Evolutionary conservation across 805 yeast species (phyloP).

Genomic region (Babjeviella inositovora): DNA sequence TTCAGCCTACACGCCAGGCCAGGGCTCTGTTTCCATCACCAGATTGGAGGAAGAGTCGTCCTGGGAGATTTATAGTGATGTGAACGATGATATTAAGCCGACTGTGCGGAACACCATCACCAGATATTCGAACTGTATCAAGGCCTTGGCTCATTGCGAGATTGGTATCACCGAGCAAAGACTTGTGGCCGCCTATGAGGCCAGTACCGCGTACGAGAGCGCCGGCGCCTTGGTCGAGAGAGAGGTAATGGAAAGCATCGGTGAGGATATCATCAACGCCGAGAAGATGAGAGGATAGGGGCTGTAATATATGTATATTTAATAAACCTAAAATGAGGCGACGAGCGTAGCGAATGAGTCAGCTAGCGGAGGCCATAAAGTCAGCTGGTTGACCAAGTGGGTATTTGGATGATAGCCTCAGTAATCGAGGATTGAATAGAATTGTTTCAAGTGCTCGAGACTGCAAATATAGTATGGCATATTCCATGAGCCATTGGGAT

Average conservation of each 20-base stretch:
- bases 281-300: slow-evolving; percentile 61
- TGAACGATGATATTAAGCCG: slow-evolving; percentile 57
- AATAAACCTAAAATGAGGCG: too few relatives aligned
- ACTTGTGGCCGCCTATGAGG: slow-evolving; percentile 72
- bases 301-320: neutral
- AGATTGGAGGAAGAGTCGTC: slow-evolving; percentile 76
- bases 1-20: slow-evolving; percentile 32
- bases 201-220: slow-evolving; percentile 61
- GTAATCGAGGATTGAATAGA: too few relatives aligned
- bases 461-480: too few relatives aligned
- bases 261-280: slow-evolving; percentile 51
- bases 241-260: slow-evolving; percentile 58
- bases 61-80: slow-evolving; percentile 89
- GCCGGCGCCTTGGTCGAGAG: slow-evolving; percentile 60
- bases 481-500: too few relatives aligned
- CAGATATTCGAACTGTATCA: slow-evolving; percentile 71
- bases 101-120: slow-evolving; percentile 59
- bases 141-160: slow-evolving; percentile 70
- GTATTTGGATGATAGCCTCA: too few relatives aligned
- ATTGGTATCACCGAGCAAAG: slow-evolving; percentile 78
- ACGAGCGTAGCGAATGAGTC: too few relatives aligned
- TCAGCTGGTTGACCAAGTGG: too few relatives aligned
- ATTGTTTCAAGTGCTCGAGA: too few relatives aligned
- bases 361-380: too few relatives aligned
- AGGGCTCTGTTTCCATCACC: slow-evolving; percentile 56